Conservation (phyloP, 257 asterid species). For the Oldenlandia corymbosa region DNA sequence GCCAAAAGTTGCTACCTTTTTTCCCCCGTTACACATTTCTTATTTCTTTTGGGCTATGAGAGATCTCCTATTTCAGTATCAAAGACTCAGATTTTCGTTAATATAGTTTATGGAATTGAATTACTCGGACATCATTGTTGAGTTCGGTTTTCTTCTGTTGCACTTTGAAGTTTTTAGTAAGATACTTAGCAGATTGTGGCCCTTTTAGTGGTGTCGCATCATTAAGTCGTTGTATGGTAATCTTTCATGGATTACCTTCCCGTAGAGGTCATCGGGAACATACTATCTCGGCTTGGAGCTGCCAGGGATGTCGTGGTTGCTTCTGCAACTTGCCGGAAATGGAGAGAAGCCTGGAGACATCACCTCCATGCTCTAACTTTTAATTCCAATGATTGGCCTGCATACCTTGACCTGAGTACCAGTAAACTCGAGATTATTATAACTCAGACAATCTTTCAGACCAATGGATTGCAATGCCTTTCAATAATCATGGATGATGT, state of each 20-base stretch:
- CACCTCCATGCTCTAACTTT: slow-evolving; percentile 73
- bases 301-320: slow-evolving; percentile 85
- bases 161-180: slow-evolving; percentile 13
- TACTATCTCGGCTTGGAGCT: slow-evolving; percentile 67
- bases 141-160: slow-evolving; percentile 15
- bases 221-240: slow-evolving; percentile 15
- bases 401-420: slow-evolving; percentile 56
- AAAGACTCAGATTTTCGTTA: neutral
- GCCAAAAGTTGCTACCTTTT: neutral
- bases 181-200: slow-evolving; percentile 5
- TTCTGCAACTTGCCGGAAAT: slow-evolving; percentile 75
- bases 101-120: neutral
- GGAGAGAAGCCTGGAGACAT: slow-evolving; percentile 78
- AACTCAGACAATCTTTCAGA: slow-evolving; percentile 74
- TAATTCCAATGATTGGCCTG: slow-evolving; percentile 77
- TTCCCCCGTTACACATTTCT: neutral
- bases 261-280: slow-evolving; percentile 86
- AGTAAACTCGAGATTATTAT: slow-evolving; percentile 68
- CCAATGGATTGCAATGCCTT: slow-evolving; percentile 60
- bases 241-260: slow-evolving; percentile 71
- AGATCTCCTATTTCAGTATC: neutral
- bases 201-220: slow-evolving; percentile 22
- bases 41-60: neutral
- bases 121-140: slow-evolving; percentile 16
- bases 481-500: slow-evolving; percentile 78